Evolutionary conservation across 306 rosid genomes (phyloP).

Genomic region (Ziziphus jujuba): DNA sequence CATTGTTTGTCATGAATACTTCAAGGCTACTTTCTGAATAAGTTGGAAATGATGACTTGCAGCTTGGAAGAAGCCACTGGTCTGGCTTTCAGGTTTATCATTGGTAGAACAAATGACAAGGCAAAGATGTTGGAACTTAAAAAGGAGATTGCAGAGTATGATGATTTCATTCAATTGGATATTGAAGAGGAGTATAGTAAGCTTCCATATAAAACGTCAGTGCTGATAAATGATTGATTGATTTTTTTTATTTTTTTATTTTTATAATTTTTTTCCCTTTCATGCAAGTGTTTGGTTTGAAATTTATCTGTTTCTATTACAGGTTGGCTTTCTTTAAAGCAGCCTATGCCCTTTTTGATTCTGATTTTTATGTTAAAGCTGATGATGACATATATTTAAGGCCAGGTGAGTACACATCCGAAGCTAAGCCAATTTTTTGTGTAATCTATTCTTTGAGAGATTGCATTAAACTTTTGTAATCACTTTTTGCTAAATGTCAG

Average conservation of each 20-base stretch:
- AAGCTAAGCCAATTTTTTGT: conserved; percentile 11
- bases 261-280: conserved; percentile 19
- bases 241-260: too few species aligned
- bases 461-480: conserved; percentile 26
- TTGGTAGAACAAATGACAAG: conserved; percentile 72
- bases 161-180: conserved; percentile 87
- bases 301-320: conserved; percentile 27
- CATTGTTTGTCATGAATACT: not conserved
- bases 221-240: conserved; percentile 33
- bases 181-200: conserved; percentile 97
- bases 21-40: not conserved
- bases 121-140: conserved; percentile 68
- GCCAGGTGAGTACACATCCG: conserved; percentile 61
- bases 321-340: conserved; percentile 97
- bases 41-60: conserved; percentile 42
- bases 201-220: conserved; percentile 99
- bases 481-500: conserved; percentile 44
- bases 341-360: conserved; percentile 84
- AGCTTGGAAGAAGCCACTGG: conserved; percentile 99
- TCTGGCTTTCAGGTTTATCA: conserved; percentile 83
- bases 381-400: conserved; percentile 96
- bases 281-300: conserved; percentile 21
- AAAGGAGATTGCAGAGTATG: conserved; percentile 67
- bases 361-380: conserved; percentile 89
- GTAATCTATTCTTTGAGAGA: conserved; percentile 11